Evolutionary conservation across 2,329 filamentous ascomycete genomes (phyloP).

Genomic region (Ophiostoma sp.): DNA sequence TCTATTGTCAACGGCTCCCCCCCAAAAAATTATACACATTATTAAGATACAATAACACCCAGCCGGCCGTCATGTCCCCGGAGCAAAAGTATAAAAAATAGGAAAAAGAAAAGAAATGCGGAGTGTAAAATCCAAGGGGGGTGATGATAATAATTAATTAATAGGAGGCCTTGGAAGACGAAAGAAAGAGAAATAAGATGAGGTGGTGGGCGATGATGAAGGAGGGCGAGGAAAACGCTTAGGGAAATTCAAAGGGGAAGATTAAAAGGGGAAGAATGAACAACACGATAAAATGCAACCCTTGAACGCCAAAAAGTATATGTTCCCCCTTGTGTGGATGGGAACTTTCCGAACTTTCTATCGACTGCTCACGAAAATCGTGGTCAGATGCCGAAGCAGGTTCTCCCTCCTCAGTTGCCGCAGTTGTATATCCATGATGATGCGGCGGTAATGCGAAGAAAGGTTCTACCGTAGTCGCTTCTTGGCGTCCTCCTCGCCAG

Average conservation of each 20-base stretch:
- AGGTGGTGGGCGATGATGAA: neutral
- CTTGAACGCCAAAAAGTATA: constrained; percentile 22
- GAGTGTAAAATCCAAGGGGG: constrained; percentile 9
- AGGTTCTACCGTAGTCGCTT: constrained; percentile 35
- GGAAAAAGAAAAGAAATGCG: constrained; percentile 4
- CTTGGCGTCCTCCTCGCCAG: constrained; percentile 40
- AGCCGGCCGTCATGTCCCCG: neutral
- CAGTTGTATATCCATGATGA: constrained; percentile 20
- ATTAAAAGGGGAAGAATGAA: neutral
- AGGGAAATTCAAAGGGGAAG: neutral
- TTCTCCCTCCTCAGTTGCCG: constrained; percentile 22
- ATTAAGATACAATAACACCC: constrained; percentile 26
- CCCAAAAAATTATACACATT: constrained; percentile 27
- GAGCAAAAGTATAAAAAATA: constrained; percentile 13
- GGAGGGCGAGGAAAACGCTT: neutral
- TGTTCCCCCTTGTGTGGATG: neutral
- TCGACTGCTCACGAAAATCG: constrained; percentile 26
- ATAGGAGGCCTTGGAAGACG: constrained; percentile 12
- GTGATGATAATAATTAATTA: constrained; percentile 21
- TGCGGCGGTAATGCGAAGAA: constrained; percentile 25
- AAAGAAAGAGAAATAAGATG: neutral
- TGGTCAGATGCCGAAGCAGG: constrained; percentile 23
- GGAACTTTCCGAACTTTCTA: neutral
- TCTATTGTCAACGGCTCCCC: constrained; percentile 19
- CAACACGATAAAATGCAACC: constrained; percentile 17